Percentiles rank a stretch among this genome's conserved stretches.
Conservation (phyloP, 257 asterid species). For the Ilex aquifolium region DNA sequence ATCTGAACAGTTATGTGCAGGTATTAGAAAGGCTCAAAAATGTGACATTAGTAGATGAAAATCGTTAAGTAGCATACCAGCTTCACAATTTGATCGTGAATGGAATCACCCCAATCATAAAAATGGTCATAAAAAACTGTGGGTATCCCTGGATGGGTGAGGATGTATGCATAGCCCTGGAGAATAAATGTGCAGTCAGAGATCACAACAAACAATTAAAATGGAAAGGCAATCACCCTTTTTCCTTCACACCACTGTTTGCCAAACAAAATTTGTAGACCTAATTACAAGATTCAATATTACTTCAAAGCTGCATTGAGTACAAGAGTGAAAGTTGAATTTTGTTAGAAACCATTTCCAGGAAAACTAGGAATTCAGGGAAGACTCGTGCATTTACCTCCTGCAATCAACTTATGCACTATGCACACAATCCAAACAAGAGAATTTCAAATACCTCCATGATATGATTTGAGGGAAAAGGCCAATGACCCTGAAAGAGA, state of each 20-base stretch:
- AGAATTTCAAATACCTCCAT: constrained; percentile 63
- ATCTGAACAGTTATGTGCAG: constrained; percentile 37
- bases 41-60: neutral
- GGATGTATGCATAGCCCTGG: constrained; percentile 83
- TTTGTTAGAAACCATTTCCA: no score
- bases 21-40: neutral
- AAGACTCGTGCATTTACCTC: no score
- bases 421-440: neutral
- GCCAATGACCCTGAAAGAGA: constrained; percentile 86
- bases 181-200: neutral
- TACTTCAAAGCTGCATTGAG: neutral
- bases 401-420: no score
- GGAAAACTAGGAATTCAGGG: no score
- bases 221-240: neutral
- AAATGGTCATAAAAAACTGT: constrained; percentile 88
- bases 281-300: neutral
- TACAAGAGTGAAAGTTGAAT: no score
- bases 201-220: neutral
- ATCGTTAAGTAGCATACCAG: constrained; percentile 48
- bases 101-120: constrained; percentile 63
- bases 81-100: constrained; percentile 71
- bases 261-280: no score
- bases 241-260: no score
- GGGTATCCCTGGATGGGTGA: constrained; percentile 91
- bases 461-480: constrained; percentile 76